Evolutionary conservation across 2,329 filamentous ascomycete genomes (phyloP).

Genomic region (Colletotrichum caudatum): DNA sequence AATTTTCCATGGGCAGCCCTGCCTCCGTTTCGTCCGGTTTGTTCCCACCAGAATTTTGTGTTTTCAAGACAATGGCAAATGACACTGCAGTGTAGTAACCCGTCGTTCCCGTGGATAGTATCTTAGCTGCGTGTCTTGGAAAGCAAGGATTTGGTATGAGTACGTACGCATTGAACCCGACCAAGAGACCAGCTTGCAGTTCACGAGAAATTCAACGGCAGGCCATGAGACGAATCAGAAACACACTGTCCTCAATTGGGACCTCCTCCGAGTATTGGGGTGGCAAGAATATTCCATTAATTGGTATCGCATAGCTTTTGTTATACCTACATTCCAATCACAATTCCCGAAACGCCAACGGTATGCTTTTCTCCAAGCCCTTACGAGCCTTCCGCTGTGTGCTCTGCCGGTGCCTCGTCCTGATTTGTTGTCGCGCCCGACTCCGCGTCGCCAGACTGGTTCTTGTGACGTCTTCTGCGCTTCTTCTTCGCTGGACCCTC

Average conservation of each 20-base stretch:
- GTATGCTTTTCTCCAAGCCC: conserved; percentile 22
- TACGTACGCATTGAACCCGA: neutral
- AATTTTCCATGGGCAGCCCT: conserved; percentile 10
- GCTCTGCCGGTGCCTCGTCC: conserved; percentile 39
- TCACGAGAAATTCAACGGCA: neutral
- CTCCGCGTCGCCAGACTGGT: conserved; percentile 46
- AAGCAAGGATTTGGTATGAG: neutral
- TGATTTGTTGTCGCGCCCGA: conserved; percentile 47
- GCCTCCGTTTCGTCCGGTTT: neutral
- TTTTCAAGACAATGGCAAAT: neutral
- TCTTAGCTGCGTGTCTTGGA: neutral
- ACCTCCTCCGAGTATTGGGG: neutral
- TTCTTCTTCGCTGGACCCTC: conserved; percentile 51
- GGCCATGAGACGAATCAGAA: conserved; percentile 9
- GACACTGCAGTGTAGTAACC: neutral
- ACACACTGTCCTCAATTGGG: conserved; percentile 6
- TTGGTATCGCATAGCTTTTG: conserved; percentile 40
- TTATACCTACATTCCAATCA: conserved; percentile 38
- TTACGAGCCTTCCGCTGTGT: conserved; percentile 27
- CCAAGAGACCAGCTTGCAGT: neutral
- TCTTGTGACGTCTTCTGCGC: conserved; percentile 53
- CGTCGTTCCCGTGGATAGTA: neutral
- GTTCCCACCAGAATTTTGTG: neutral
- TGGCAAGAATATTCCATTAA: conserved; percentile 25
- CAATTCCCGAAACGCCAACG: conserved; percentile 30